These are phyloP conservation scores for Oryza nivara DNA, from an alignment of 176 grass and related monocot genomes.

Conservation along the genomic window DNA sequence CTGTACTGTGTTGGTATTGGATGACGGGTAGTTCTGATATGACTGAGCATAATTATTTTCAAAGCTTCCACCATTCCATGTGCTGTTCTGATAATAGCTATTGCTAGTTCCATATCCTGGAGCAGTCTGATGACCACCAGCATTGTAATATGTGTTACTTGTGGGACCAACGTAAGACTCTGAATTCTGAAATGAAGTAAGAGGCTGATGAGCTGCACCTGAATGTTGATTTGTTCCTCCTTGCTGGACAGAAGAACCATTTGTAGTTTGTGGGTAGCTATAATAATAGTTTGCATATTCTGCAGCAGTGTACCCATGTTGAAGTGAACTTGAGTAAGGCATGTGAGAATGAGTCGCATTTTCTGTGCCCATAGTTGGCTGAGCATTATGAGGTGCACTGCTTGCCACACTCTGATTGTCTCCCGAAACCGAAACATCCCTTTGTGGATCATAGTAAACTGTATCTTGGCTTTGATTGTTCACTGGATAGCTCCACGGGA, in stretches of 20 bases:
- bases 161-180: conserved; percentile 80
- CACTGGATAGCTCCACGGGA: conserved; percentile 57
- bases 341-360: conserved; percentile 53
- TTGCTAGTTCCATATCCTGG: conserved; percentile 73
- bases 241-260: conserved; percentile 70
- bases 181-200: conserved; percentile 99
- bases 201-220: conserved; percentile 99
- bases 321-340: conserved; percentile 63
- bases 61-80: conserved; percentile 53
- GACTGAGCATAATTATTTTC: conserved; percentile 50
- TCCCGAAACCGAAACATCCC: conserved; percentile 58
- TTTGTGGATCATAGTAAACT: conserved; percentile 81
- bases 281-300: conserved; percentile 77
- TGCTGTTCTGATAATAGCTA: conserved; percentile 80
- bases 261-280: conserved; percentile 58
- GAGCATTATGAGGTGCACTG: conserved; percentile 46
- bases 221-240: conserved; percentile 84
- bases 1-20: conserved; percentile 57
- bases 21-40: conserved; percentile 64
- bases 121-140: conserved; percentile 84
- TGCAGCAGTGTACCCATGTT: conserved; percentile 60
- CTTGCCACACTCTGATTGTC: conserved; percentile 56
- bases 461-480: conserved; percentile 49
- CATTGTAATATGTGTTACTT: conserved; percentile 99
- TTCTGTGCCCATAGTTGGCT: conserved; percentile 35